These are phyloP conservation scores for Berberis thunbergii DNA, from an alignment of 164 flowering plant species.

Conservation along the genomic window DNA sequence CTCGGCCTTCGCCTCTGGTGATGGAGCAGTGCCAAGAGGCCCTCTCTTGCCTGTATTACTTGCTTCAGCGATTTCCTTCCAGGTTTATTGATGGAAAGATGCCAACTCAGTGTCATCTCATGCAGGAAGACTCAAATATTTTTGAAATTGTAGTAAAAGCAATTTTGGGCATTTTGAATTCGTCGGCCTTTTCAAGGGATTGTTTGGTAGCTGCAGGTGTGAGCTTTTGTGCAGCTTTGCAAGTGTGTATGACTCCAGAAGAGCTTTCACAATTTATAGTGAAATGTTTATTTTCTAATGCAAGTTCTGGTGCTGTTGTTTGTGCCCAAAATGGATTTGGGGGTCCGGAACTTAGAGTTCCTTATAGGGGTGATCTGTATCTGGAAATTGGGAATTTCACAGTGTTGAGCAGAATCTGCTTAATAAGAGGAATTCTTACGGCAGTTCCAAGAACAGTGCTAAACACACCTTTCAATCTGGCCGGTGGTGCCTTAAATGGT, in stretches of 20 bases:
- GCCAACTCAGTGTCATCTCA: constrained; percentile 1
- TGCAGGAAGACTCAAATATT: constrained; percentile 15
- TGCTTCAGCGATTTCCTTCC: constrained; percentile 76
- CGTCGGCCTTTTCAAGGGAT: constrained; percentile 77
- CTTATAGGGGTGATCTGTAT: constrained; percentile 43
- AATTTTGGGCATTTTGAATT: constrained; percentile 51
- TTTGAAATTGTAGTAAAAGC: constrained; percentile 38
- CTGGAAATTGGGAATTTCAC: constrained; percentile 43
- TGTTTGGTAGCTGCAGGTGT: constrained; percentile 95
- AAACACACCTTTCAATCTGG: constrained; percentile 29
- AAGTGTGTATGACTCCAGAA: constrained; percentile 49
- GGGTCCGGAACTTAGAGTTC: constrained; percentile 29
- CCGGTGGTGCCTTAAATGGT: constrained; percentile 14
- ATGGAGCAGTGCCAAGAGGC: constrained; percentile 98
- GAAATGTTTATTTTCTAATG: constrained; percentile 36
- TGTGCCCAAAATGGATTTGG: constrained; percentile 11
- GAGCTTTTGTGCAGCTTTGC: constrained; percentile 80
- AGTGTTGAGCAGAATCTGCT: constrained; percentile 65
- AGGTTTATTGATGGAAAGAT: constrained; percentile 29
- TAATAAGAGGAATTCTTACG: constrained; percentile 92
- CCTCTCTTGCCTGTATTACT: constrained; percentile 84
- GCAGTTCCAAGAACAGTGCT: constrained; percentile 72
- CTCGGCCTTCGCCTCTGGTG: constrained; percentile 75
- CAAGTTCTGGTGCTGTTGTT: constrained; percentile 15
- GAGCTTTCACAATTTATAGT: constrained; percentile 57